These are phyloP conservation scores for Linaria vulgaris DNA, from an alignment of 257 asterid species.

Conservation along the genomic window DNA sequence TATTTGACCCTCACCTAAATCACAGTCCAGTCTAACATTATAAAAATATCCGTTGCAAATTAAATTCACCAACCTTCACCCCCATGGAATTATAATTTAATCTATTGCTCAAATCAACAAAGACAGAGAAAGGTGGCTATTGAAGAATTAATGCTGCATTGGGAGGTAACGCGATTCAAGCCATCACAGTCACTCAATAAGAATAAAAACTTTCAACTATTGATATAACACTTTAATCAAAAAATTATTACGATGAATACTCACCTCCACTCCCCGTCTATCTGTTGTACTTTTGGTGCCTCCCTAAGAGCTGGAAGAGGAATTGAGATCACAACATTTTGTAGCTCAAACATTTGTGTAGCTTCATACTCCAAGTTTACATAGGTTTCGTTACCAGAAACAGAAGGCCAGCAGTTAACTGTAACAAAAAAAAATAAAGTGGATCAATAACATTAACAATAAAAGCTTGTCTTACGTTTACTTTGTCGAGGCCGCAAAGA, in stretches of 20 bases:
- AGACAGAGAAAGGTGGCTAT: neutral
- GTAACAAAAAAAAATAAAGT: conserved; percentile 16
- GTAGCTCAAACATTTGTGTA: conserved; percentile 54
- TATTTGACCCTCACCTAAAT: no score
- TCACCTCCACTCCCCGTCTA: conserved; percentile 77
- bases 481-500: neutral
- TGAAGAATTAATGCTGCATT: neutral
- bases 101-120: neutral
- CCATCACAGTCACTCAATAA: neutral
- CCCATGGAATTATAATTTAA: neutral
- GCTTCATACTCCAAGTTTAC: conserved; percentile 73
- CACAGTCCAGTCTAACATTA: neutral
- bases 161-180: neutral
- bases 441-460: conserved; percentile 7
- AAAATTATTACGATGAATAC: neutral
- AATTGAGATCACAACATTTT: conserved; percentile 61
- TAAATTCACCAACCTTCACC: neutral
- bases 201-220: neutral
- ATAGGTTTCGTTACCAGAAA: conserved; percentile 65
- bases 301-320: conserved; percentile 73
- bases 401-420: conserved; percentile 83
- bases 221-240: neutral
- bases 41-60: neutral
- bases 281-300: conserved; percentile 54
- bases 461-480: neutral